Evolutionary conservation across 2,329 filamentous ascomycete species (phyloP).

Genomic region (Scedosporium boydii): DNA sequence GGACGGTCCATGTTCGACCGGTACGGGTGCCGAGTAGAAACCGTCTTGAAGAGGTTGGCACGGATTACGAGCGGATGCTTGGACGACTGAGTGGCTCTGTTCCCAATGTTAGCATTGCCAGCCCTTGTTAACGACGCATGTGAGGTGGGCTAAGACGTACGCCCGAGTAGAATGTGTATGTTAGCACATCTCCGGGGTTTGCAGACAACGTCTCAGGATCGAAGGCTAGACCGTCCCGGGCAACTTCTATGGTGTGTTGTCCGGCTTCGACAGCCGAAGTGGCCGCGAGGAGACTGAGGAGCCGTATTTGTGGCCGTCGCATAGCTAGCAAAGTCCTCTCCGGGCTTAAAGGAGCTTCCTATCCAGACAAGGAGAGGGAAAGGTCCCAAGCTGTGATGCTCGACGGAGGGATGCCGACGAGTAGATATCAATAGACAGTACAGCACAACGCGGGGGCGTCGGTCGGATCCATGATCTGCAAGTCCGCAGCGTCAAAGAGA

Average conservation of each 20-base stretch:
- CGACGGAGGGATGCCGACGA: background rate
- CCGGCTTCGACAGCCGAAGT: constrained; percentile 14
- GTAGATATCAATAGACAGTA: background rate
- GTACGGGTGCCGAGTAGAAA: constrained; percentile 32
- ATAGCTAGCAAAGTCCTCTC: background rate
- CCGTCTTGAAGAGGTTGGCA: constrained; percentile 24
- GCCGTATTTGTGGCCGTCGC: background rate
- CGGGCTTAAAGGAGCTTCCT: too few species aligned
- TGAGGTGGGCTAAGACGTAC: constrained; percentile 10
- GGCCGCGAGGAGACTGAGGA: background rate
- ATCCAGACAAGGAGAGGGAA: background rate
- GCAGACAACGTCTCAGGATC: constrained; percentile 24
- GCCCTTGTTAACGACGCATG: background rate
- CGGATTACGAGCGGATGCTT: constrained; percentile 29
- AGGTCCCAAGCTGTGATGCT: background rate
- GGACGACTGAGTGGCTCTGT: constrained; percentile 29
- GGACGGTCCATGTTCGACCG: background rate
- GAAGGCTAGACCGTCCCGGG: constrained; percentile 25
- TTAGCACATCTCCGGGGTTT: constrained; percentile 26
- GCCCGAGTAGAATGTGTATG: constrained; percentile 30
- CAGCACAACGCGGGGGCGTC: background rate
- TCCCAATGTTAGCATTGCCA: background rate
- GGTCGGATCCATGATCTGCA: background rate
- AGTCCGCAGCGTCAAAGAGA: background rate
- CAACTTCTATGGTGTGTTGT: constrained; percentile 26